Percentiles rank a stretch among this genome's conserved stretches.
phyloP scores from a whole-genome alignment of 2,329 filamentous ascomycete species.

The Ceratocystis smalleyi region DNA sequence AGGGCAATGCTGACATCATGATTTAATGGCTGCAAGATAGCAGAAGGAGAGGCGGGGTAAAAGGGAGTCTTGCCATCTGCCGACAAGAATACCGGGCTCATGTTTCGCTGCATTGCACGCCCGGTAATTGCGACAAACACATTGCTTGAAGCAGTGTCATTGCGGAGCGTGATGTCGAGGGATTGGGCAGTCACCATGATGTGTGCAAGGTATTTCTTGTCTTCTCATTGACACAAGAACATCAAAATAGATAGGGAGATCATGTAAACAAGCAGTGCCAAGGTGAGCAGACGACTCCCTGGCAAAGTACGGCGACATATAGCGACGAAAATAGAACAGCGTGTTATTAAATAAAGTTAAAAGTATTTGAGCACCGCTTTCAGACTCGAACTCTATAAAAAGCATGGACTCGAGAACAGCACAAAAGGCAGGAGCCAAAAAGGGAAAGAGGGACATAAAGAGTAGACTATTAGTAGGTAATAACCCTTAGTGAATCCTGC shows the following conservation, averaged over 20 bases:
- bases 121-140: slow-evolving; percentile 59
- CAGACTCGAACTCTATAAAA: neutral
- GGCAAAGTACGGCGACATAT: too few species aligned
- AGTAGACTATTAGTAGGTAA: neutral
- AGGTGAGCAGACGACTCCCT: slow-evolving; percentile 22
- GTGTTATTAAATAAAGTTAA: neutral
- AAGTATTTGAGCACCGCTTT: neutral
- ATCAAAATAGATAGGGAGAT: slow-evolving; percentile 20
- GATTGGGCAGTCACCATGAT: slow-evolving; percentile 19
- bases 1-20: slow-evolving; percentile 48
- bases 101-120: slow-evolving; percentile 40
- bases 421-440: neutral
- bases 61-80: slow-evolving; percentile 51
- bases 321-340: slow-evolving; percentile 18
- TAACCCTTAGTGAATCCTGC: neutral
- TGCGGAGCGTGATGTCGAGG: slow-evolving; percentile 47
- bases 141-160: slow-evolving; percentile 44
- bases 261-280: slow-evolving; percentile 18
- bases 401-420: neutral
- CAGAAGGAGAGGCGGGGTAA: slow-evolving; percentile 43
- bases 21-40: slow-evolving; percentile 34
- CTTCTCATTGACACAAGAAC: too few species aligned
- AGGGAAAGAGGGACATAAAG: neutral
- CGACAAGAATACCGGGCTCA: slow-evolving; percentile 45
- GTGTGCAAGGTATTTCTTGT: slow-evolving; percentile 22